Evolutionary conservation across 1,284 basidiomycete species (phyloP), one percentile per base, ranked within the genome.

Genomic region (Ceratobasidium sp.): DNA sequence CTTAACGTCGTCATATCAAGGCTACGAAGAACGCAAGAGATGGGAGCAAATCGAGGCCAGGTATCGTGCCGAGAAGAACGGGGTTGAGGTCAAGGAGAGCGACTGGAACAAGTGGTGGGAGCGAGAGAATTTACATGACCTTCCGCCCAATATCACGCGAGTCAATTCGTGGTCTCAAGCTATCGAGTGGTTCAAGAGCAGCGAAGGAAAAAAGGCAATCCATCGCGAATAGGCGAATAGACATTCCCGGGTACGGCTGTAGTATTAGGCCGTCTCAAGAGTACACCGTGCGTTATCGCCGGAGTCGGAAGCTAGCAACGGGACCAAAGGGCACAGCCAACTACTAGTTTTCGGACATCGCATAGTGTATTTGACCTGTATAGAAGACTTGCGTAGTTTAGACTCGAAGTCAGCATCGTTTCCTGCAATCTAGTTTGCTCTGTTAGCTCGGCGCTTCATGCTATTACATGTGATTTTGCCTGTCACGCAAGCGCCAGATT

Each of bases 71-170:
- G 22, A 47, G 2, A 47, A 64, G 32, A 64, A 32, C 10, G 60
- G 60, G 1, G 20, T 32, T 13, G 25, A 52, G 35, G 13, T 52
- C 13, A 64, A 17, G 32, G 49, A 52, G 20, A 47, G n/a, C n/a
- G 60, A 64, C 47, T 64, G 60, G 60, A 45, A 52, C 49, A 42
- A 52, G 4, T 64, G 60, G 60, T 64, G 60, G 60, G 60, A 64
- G 31, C 60, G 60, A 35, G 60, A 64, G 20, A 34, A 38, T 52
- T 20, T 52, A 32, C 49, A 64, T 25, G 29, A 35, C 12, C 60
- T 64, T 7, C 60, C 60, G 12, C 15, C 60, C 13, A 52, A 42
- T 40, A 53, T 64, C 17, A 42, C 34, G 3, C 45, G 60, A 10
- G 60, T 52, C 13, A 42, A 29, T 34, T 50, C 47, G 1, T 62